Evolutionary conservation across 2,329 filamentous ascomycete genomes (phyloP).

Genomic region (Trichoderma harzianum): DNA sequence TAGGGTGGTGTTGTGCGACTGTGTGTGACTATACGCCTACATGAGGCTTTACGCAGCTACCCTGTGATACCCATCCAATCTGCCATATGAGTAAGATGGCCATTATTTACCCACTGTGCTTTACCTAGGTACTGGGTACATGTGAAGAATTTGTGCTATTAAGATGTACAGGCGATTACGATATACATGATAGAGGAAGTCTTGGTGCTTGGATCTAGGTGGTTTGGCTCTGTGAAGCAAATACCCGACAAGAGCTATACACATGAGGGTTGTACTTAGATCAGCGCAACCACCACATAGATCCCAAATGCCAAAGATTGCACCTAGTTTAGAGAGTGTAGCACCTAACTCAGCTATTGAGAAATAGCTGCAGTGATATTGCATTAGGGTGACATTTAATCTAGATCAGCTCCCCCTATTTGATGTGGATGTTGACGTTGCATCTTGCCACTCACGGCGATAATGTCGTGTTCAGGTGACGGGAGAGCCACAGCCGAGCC

Average conservation of each 20-base stretch:
- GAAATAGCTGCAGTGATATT: background rate
- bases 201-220: background rate
- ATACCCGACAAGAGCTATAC: background rate
- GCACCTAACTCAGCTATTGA: background rate
- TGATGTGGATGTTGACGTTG: background rate
- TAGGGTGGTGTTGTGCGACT: background rate
- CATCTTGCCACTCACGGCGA: conserved; percentile 7
- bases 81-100: background rate
- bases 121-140: background rate
- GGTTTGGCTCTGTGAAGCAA: background rate
- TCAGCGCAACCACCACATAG: background rate
- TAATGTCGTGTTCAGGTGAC: background rate
- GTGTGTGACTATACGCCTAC: background rate
- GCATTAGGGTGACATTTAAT: background rate
- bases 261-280: background rate
- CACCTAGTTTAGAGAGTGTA: background rate
- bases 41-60: background rate
- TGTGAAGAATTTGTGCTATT: background rate
- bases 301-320: background rate
- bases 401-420: background rate
- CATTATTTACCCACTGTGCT: background rate
- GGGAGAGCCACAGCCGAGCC: background rate
- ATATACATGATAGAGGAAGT: background rate
- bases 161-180: background rate
- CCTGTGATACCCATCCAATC: background rate